Conservation (phyloP, 2,329 filamentous ascomycete genomes). For the Aspergillus candidus region DNA sequence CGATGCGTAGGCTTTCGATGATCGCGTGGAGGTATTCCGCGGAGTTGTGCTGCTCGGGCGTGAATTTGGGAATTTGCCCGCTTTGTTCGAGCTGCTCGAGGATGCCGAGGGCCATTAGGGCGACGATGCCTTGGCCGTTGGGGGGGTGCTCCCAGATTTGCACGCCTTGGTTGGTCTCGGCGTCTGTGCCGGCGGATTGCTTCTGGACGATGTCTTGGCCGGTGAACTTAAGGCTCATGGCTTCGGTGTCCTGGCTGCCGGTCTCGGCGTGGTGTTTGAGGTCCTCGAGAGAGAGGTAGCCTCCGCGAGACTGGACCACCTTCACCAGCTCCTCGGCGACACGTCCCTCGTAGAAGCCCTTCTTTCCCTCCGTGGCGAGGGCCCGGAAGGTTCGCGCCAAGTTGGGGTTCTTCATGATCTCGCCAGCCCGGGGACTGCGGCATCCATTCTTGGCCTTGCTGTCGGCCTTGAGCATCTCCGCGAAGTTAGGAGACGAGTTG, state of each 20-base stretch:
- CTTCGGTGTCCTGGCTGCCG: constrained; percentile 72
- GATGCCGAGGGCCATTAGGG: constrained; percentile 88
- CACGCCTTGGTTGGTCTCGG: constrained; percentile 46
- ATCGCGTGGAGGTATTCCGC: constrained; percentile 75
- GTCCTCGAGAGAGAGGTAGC: constrained; percentile 72
- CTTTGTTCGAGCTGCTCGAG: constrained; percentile 74
- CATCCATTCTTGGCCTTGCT: constrained; percentile 60
- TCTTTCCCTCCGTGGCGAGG: constrained; percentile 73
- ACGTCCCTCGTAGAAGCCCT: constrained; percentile 82
- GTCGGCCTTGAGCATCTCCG: constrained; percentile 81
- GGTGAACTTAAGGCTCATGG: constrained; percentile 74
- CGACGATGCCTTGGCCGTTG: constrained; percentile 92
- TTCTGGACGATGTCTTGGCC: constrained; percentile 55
- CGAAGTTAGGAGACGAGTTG: constrained; percentile 73
- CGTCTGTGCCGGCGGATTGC: constrained; percentile 41
- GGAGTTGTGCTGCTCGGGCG: constrained; percentile 69
- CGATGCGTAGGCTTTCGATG: constrained; percentile 80
- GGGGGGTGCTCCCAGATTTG: constrained; percentile 96
- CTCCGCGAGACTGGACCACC: constrained; percentile 69
- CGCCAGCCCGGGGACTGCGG: constrained; percentile 69
- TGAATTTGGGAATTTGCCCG: constrained; percentile 68
- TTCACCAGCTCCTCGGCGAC: constrained; percentile 77
- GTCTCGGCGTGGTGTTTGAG: constrained; percentile 66
- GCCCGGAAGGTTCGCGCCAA: constrained; percentile 75
- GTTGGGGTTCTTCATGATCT: constrained; percentile 80